Conservation (phyloP, 2,329 filamentous ascomycete genomes). For the Elsinoe batatas region DNA sequence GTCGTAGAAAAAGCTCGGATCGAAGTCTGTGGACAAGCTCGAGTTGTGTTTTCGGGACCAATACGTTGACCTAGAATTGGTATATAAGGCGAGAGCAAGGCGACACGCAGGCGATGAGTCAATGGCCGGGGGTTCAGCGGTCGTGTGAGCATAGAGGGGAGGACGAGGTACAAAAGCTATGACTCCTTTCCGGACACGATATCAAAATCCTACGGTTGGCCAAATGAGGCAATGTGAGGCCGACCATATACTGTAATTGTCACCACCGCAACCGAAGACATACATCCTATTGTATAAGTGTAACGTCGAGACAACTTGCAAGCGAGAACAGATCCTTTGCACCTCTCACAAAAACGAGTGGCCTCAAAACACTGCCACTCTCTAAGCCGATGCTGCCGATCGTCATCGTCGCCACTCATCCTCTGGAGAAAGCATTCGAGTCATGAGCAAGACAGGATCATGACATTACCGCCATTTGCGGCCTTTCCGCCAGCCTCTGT, state of each 20-base stretch:
- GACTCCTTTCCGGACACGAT: slow-evolving; percentile 4
- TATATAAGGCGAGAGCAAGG: neutral
- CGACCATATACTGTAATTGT: neutral
- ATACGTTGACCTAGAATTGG: no score
- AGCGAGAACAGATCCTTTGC: no score
- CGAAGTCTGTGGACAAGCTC: neutral
- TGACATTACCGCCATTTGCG: slow-evolving; percentile 1
- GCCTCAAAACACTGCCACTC: neutral
- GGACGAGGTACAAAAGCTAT: neutral
- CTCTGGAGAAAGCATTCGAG: neutral
- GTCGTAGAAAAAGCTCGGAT: neutral
- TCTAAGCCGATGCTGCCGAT: neutral
- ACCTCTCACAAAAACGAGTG: no score
- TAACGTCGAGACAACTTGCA: neutral
- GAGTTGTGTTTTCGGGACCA: neutral
- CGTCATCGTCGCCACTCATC: neutral
- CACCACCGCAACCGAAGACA: neutral
- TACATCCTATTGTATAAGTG: no score
- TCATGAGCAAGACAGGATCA: neutral
- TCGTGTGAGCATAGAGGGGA: slow-evolving; percentile 11
- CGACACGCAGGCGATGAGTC: neutral
- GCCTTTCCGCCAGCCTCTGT: neutral
- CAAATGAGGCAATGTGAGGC: neutral
- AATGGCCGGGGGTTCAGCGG: neutral
- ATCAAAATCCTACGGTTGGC: slow-evolving; percentile 3